These are phyloP conservation scores for Quercus robur DNA, from an alignment of 306 rosid species.

Conservation along the genomic window DNA sequence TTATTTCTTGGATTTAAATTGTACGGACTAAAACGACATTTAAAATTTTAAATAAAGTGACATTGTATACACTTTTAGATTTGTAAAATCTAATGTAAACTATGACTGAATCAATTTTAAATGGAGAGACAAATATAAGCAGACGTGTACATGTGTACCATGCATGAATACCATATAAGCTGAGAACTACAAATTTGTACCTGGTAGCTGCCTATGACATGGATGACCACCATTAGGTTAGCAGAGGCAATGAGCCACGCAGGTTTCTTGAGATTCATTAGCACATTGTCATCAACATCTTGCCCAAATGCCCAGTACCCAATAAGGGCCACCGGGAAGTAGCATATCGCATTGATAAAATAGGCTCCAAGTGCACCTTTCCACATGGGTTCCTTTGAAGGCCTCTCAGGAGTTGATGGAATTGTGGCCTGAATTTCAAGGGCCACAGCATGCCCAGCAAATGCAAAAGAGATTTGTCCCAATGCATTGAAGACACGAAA, in stretches of 20 bases:
- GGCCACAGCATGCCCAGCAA: conserved; percentile 91
- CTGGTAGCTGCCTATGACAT: conserved; percentile 96
- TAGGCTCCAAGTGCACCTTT: conserved; percentile 85
- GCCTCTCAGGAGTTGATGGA: conserved; percentile 82
- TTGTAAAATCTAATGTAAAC: too few species aligned
- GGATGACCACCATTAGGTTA: conserved; percentile 85
- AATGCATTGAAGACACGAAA: conserved; percentile 81
- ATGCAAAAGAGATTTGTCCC: conserved; percentile 87
- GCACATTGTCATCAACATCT: conserved; percentile 76
- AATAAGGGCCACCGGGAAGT: conserved; percentile 82
- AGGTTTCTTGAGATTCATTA: conserved; percentile 63
- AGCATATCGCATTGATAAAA: conserved; percentile 73
- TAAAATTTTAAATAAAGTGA: too few species aligned
- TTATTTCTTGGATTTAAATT: too few species aligned
- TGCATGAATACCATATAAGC: background rate
- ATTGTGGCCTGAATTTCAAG: conserved; percentile 97
- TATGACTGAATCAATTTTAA: too few species aligned
- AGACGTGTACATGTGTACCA: background rate
- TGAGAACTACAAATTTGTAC: conserved; percentile 16
- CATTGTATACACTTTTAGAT: too few species aligned
- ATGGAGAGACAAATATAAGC: too few species aligned
- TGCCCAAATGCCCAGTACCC: conserved; percentile 93
- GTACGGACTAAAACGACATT: too few species aligned
- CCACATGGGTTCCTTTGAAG: conserved; percentile 86
- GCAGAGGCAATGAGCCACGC: conserved; percentile 90